A percentile compares a stretch with the other conserved stretches of the same genome.
These are phyloP conservation scores for Phytophthora lateralis DNA, from an alignment of 352 stramenopile species.

Conservation along the genomic window DNA sequence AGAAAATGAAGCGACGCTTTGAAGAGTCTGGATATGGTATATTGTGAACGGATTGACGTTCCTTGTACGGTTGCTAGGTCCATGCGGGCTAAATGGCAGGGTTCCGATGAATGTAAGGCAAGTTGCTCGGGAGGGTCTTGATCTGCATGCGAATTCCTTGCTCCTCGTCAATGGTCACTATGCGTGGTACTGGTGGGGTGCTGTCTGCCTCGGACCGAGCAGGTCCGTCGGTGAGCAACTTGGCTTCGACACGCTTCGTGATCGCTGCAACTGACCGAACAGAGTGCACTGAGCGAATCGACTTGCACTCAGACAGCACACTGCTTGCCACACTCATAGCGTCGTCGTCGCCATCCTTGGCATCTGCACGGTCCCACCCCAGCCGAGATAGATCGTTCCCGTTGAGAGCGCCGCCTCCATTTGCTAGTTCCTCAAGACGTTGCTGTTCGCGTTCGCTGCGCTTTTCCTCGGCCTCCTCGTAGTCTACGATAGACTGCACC, in stretches of 20 bases:
- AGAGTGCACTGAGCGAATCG: slow-evolving; percentile 86
- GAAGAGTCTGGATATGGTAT: slow-evolving; percentile 25
- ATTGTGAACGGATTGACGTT: slow-evolving; percentile 13
- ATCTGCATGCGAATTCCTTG: slow-evolving; percentile 85
- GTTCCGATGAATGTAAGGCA: slow-evolving; percentile 95
- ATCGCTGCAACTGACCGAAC: slow-evolving; percentile 78
- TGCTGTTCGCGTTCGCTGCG: slow-evolving; percentile 83
- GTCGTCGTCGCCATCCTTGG: slow-evolving; percentile 63
- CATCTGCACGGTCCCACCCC: slow-evolving; percentile 33
- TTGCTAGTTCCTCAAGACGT: slow-evolving; percentile 62
- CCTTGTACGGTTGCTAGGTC: background rate
- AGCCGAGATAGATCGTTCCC: slow-evolving; percentile 62
- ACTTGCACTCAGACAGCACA: slow-evolving; percentile 88
- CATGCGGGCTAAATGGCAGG: slow-evolving; percentile 74
- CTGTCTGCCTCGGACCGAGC: slow-evolving; percentile 31
- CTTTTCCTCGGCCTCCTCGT: slow-evolving; percentile 82
- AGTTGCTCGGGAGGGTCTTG: slow-evolving; percentile 90
- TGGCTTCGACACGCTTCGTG: slow-evolving; percentile 74
- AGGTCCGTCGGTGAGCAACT: slow-evolving; percentile 40
- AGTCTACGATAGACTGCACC: slow-evolving; percentile 84
- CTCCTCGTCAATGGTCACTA: slow-evolving; percentile 92
- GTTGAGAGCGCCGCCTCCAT: slow-evolving; percentile 41
- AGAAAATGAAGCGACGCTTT: slow-evolving; percentile 31
- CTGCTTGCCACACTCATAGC: slow-evolving; percentile 66
- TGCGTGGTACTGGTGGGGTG: slow-evolving; percentile 60